A percentile compares a stretch with the other conserved stretches of the same genome.
These are phyloP conservation scores for Saprolegnia diclina DNA, from an alignment of 352 stramenopile genomes.

Conservation along the genomic window DNA sequence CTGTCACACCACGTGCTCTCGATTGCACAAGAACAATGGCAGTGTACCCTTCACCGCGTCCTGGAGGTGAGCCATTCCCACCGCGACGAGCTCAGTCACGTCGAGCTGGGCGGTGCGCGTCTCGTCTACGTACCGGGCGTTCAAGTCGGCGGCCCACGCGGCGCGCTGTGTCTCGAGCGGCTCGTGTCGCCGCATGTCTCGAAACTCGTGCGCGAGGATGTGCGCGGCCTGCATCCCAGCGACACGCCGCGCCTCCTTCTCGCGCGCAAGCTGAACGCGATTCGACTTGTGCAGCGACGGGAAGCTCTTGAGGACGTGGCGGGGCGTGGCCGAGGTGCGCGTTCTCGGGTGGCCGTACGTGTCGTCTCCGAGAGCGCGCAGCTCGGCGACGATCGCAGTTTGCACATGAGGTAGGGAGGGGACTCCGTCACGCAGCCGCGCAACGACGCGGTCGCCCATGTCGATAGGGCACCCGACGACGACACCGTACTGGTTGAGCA, in stretches of 20 bases:
- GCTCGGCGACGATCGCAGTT: conserved; percentile 25
- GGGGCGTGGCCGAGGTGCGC: conserved; percentile 33
- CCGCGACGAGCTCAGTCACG: conserved; percentile 41
- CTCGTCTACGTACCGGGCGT: conserved; percentile 30
- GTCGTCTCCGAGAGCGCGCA: conserved; percentile 55
- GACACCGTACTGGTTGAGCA: conserved; percentile 57
- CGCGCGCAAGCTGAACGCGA: conserved; percentile 37
- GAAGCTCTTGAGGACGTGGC: conserved; percentile 60
- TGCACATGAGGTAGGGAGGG: neutral
- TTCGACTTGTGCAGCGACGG: conserved; percentile 50
- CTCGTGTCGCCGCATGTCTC: conserved; percentile 29
- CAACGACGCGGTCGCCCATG: conserved; percentile 42
- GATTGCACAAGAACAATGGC: too few species aligned
- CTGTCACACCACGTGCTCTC: neutral
- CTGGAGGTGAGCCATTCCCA: conserved; percentile 50
- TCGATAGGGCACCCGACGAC: conserved; percentile 52
- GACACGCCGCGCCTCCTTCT: conserved; percentile 36
- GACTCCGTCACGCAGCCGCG: conserved; percentile 27
- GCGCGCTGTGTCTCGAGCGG: conserved; percentile 47
- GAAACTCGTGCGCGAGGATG: conserved; percentile 48
- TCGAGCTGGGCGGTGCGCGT: conserved; percentile 33
- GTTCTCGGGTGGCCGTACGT: conserved; percentile 50
- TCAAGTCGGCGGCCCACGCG: conserved; percentile 42
- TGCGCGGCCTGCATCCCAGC: conserved; percentile 40
- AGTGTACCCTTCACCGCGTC: conserved; percentile 48